Evolutionary conservation across 805 yeast genomes (phyloP), one percentile per base, ranked within the genome.

Genomic region (Naumovozyma baii): DNA sequence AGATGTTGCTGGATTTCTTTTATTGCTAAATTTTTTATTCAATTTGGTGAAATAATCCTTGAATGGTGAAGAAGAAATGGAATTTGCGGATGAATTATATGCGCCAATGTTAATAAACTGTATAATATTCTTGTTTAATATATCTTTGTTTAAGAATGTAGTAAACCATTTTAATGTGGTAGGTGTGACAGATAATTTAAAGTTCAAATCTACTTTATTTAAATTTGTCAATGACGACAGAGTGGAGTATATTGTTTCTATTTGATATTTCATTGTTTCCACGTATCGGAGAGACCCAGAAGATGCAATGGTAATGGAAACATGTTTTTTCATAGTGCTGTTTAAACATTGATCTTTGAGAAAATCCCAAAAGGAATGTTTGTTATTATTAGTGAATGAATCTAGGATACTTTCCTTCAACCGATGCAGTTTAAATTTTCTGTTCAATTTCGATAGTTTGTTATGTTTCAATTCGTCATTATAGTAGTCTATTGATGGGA

Each of bases 251-350:
- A 54, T 43, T 8, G 50, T 35, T 35, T 58, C 63, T 10, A 59
- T 42, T 17, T 59, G 37, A 42, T 51, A 60, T 38, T 51, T 57
- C 14, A 57, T 51, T 3, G 64, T 58, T 33, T 57, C 61, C 8
- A 60, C 63, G 44, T 60, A 60, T 31, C 61, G 38, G 34, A 60
- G 28, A 1, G 64, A 59, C 5, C 64, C 63, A 13, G 61, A 52
- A 2, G 63, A 55, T 5, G 50, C 41, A 9, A 51, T 42, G 2
- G 32, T 42, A 41, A 39, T n/a, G 31, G 13, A 12, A 8, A 29
- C 14, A 5, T 8, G 5, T n/a, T 12, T 9, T 29, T 29, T 29
- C 14, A n/a, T n/a, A n/a, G n/a, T n/a, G n/a, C n/a, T n/a, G 45
- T 33, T 29, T 25, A 40, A 8, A 41, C 36, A 5, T 36, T 33